Evolutionary conservation across 2,329 filamentous ascomycete species (phyloP).

Genomic region (Clarireedia homoeocarpa): DNA sequence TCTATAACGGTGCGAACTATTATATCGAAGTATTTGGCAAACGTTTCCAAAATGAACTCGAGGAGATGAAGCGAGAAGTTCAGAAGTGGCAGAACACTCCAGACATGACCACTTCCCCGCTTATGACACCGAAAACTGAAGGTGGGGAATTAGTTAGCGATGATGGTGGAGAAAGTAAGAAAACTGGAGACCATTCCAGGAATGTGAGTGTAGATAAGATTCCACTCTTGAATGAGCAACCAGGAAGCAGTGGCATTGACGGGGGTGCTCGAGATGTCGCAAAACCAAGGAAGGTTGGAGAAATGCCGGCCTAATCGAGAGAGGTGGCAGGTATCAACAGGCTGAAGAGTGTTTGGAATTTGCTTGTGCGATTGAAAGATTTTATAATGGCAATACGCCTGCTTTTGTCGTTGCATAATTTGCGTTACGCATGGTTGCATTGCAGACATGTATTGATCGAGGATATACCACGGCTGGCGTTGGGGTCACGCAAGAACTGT

Average conservation of each 20-base stretch:
- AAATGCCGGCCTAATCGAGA: conserved; percentile 20
- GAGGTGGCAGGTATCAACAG: no score
- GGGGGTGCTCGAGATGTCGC: conserved; percentile 38
- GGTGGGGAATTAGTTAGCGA: conserved; percentile 9
- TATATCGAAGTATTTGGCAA: conserved; percentile 98
- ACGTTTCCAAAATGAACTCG: conserved; percentile 92
- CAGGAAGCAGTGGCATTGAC: conserved; percentile 37
- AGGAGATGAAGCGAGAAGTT: conserved; percentile 81
- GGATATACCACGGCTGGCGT: no score
- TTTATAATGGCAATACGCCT: not conserved
- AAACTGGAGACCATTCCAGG: conserved; percentile 8
- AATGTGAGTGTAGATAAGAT: conserved; percentile 42
- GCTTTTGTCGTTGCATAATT: not conserved
- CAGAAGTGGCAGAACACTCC: conserved; percentile 71
- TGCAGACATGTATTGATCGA: no score
- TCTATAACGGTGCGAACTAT: conserved; percentile 94
- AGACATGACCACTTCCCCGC: conserved; percentile 37
- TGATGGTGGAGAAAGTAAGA: not conserved
- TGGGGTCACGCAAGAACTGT: no score
- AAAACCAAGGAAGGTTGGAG: conserved; percentile 39
- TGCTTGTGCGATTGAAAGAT: not conserved
- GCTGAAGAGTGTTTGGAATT: no score
- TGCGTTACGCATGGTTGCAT: no score
- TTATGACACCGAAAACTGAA: conserved; percentile 32
- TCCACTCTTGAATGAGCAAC: conserved; percentile 46